Base-by-base conservation (phyloP, 352 stramenopile genomes). In the Pythium folliculosum region DNA sequence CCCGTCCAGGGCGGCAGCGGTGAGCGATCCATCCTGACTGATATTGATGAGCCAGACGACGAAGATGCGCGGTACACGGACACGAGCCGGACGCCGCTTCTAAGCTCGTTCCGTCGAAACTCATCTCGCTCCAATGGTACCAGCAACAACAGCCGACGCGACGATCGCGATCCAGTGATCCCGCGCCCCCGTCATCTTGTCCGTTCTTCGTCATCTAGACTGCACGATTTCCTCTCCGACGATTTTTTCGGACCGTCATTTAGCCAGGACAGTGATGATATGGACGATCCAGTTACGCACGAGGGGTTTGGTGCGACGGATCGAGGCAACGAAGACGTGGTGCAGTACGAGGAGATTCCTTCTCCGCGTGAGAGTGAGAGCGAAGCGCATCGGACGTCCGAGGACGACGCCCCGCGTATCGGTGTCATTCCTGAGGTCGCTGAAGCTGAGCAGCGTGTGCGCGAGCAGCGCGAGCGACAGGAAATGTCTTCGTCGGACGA, bases 161-260 rank as follows among this genome's bases (percentile, higher is more conserved):
- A 14, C 22, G 58, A 35, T 7, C 6, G 8, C 6, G 43, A 45
- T 27, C 74, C 22, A 68, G 21, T 9, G 0, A 12, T 54, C 5
- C 50, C 6, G 0, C 49, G 49, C 35, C 44, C 57, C 35, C 38
- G 62, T n/a, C 62, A n/a, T 17, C 25, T 19, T 1, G 27, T 37
- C 19, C 44, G 58, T 22, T 64, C 58, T 21, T 47, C 52, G 45
- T 54, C 49, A 17, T 50, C 52, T 21, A 19, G 81, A 58, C 32
- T 89, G 51, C 75, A 85, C 40, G 68, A 75, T 17, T 89, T 89
- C 16, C 38, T 90, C 2, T 71, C 73, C 0, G 75, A 93, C 47
- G 81, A 93, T 48, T 90, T 92, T 65, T 90, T 92, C 44, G 79
- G 82, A 0, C 70, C 84, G 8, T 90, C 82, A 5, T 92, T 77